These are phyloP conservation scores for Endogone sp. DNA, from an alignment of 192 early-diverging fungal genomes.

Conservation along the genomic window DNA sequence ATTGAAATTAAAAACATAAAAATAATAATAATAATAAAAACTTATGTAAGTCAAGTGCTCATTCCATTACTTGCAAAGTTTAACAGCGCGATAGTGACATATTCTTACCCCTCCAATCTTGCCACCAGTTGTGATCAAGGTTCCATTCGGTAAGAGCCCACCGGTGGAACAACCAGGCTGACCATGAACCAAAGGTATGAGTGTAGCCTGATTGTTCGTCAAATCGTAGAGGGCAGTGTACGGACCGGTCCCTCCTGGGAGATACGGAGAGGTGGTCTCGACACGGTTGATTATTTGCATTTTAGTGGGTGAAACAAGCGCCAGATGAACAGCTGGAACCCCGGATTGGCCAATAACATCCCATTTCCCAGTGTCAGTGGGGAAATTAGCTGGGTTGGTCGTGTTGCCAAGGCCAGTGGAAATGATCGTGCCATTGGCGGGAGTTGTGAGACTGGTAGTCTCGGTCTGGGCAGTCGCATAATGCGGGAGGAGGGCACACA, in stretches of 20 bases:
- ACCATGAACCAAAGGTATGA: not conserved
- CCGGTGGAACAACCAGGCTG: constrained; percentile 1
- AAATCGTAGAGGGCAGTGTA: not conserved
- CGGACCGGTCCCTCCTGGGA: not conserved
- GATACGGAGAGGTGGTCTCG: not conserved
- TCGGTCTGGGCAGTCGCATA: too few relatives aligned
- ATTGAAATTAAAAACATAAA: too few relatives aligned
- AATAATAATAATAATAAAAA: too few relatives aligned
- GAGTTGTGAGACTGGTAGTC: too few relatives aligned
- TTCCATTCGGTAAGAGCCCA: not conserved
- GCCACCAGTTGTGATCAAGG: not conserved
- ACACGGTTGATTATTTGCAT: not conserved
- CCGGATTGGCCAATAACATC: not conserved
- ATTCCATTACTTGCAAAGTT: too few relatives aligned
- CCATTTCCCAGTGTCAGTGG: not conserved
- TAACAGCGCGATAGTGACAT: too few relatives aligned
- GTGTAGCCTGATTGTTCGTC: not conserved
- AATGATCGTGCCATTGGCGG: too few relatives aligned
- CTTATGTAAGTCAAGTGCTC: too few relatives aligned
- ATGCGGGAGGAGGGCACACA: too few relatives aligned
- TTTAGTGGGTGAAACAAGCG: not conserved
- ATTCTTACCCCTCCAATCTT: constrained; percentile 3
- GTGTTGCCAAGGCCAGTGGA: too few relatives aligned
- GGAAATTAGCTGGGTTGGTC: not conserved
- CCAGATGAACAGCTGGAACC: not conserved